Conservation (phyloP, 2,329 filamentous ascomycete species). For the Epichloe baconii region DNA sequence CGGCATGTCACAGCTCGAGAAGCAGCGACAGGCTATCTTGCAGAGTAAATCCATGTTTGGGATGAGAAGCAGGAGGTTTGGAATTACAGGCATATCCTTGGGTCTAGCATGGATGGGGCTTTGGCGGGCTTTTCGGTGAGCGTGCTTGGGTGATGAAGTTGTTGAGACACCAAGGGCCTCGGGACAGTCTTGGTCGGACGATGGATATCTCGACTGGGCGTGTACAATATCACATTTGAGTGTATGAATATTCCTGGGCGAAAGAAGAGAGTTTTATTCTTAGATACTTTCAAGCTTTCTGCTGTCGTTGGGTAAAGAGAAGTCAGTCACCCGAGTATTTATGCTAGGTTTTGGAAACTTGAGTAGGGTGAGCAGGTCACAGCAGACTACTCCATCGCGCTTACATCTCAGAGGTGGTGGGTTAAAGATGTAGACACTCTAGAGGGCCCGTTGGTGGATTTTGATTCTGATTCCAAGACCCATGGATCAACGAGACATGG, state of each 20-base stretch:
- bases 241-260: not conserved
- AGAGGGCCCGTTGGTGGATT: too few relatives aligned
- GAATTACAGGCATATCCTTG: conserved; percentile 55
- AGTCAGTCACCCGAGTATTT: too few relatives aligned
- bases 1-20: conserved; percentile 57
- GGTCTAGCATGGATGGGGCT: conserved; percentile 57
- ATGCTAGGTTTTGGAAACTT: too few relatives aligned
- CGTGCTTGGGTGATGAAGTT: not conserved
- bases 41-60: conserved; percentile 58
- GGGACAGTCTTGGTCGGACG: not conserved
- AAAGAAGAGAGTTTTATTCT: not conserved
- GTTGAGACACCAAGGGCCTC: not conserved
- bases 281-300: too few relatives aligned
- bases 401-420: too few relatives aligned
- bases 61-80: conserved; percentile 54
- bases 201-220: not conserved
- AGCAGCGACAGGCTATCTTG: conserved; percentile 52
- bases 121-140: conserved; percentile 50
- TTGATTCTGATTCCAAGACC: too few relatives aligned
- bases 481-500: too few relatives aligned
- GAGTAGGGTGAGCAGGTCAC: too few relatives aligned
- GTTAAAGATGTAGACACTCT: too few relatives aligned
- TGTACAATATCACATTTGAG: not conserved
- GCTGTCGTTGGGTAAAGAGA: too few relatives aligned
- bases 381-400: too few relatives aligned